Evolutionary conservation across 768 basidiomycete species (phyloP).

Genomic region (Lanmaoa rubissima): DNA sequence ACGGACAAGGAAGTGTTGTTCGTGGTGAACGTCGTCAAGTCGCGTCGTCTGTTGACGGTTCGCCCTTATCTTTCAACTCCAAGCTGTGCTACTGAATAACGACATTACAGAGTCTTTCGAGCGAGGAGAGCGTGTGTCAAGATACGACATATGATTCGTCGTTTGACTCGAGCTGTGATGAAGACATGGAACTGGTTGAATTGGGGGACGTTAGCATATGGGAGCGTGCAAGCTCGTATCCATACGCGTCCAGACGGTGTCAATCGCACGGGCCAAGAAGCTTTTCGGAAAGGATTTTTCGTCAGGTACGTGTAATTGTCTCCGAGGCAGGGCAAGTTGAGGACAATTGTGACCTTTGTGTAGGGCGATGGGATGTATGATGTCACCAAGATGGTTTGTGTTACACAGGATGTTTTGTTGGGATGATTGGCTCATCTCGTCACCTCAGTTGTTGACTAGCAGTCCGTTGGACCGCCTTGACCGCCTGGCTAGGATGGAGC

Average conservation of each 20-base stretch:
- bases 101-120: constrained; percentile 14
- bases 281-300: not conserved
- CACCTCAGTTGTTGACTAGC: constrained; percentile 16
- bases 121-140: constrained; percentile 10
- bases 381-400: constrained; percentile 29
- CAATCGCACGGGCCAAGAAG: constrained; percentile 1
- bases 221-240: constrained; percentile 18
- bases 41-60: constrained; percentile 21
- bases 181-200: constrained; percentile 18
- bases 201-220: constrained; percentile 11
- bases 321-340: not conserved
- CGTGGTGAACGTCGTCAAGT: constrained; percentile 23
- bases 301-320: constrained; percentile 13
- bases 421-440: constrained; percentile 5
- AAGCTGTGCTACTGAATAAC: not conserved
- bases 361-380: constrained; percentile 18
- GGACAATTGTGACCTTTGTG: not conserved
- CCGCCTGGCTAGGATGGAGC: constrained; percentile 25
- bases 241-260: constrained; percentile 4
- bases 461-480: constrained; percentile 33
- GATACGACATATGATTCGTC: constrained; percentile 11
- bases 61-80: not conserved
- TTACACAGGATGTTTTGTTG: not conserved
- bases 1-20: constrained; percentile 20
- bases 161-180: constrained; percentile 16